phyloP scores from a whole-genome alignment of 179 eudicot species.

The Vitellaria paradoxa region DNA sequence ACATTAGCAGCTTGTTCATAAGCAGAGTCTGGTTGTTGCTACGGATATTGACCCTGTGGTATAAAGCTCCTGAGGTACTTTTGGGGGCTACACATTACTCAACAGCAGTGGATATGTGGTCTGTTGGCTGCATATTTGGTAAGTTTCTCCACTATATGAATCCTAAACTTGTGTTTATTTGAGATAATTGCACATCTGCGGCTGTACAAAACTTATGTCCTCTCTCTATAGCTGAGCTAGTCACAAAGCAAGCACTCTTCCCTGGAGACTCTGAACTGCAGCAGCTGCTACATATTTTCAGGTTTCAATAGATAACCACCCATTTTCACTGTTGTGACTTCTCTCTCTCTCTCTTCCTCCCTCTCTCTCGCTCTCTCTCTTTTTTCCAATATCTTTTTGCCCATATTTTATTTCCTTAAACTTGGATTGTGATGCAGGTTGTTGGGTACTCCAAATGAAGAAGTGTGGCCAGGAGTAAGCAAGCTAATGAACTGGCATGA shows the following conservation, averaged over 20 bases:
- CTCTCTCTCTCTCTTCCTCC: not conserved
- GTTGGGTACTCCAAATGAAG: slow-evolving; percentile 89
- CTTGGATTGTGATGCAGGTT: slow-evolving; percentile 34
- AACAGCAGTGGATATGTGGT: slow-evolving; percentile 89
- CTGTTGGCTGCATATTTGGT: slow-evolving; percentile 92
- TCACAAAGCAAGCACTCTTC: slow-evolving; percentile 84
- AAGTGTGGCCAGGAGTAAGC: slow-evolving; percentile 94
- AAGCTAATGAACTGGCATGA: slow-evolving; percentile 89
- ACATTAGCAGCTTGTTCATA: not conserved
- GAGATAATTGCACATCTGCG: too few relatives aligned
- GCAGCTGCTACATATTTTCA: slow-evolving; percentile 86
- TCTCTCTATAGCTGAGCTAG: slow-evolving; percentile 64
- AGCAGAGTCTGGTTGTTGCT: slow-evolving; percentile 3
- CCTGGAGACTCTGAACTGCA: slow-evolving; percentile 90
- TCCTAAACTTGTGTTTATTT: not conserved
- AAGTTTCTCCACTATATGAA: slow-evolving; percentile 4
- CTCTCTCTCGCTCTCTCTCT: not conserved
- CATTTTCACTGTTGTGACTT: too few relatives aligned
- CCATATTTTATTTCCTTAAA: too few relatives aligned
- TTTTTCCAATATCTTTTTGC: too few relatives aligned
- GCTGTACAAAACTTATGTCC: too few relatives aligned
- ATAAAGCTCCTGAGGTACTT: slow-evolving; percentile 88
- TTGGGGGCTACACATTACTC: slow-evolving; percentile 88
- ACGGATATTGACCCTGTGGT: slow-evolving; percentile 86
- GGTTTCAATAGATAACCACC: slow-evolving; percentile 29